Evolutionary conservation across 305 asterid genomes (phyloP).

Genomic region (Rubia tinctorum): DNA sequence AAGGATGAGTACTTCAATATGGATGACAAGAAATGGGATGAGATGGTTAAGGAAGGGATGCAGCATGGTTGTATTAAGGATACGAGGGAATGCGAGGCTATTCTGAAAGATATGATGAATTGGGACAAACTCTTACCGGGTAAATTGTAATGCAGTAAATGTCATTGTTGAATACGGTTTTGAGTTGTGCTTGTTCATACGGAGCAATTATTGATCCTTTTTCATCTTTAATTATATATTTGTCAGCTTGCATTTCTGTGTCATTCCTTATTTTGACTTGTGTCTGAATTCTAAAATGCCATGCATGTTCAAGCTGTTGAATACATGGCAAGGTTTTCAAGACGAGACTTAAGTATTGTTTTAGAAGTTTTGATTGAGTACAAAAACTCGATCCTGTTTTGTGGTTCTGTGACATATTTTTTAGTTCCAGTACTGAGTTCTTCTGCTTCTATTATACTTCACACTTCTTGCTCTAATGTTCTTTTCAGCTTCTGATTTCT

Average conservation of each 20-base stretch:
- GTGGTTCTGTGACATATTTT: background rate
- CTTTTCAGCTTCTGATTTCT: background rate
- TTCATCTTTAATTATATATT: background rate
- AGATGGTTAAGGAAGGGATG: conserved; percentile 61
- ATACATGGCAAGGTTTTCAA: too few relatives aligned
- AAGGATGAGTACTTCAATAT: conserved; percentile 54
- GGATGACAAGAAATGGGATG: conserved; percentile 81
- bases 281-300: background rate
- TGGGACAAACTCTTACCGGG: conserved; percentile 93
- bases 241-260: background rate
- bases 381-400: background rate
- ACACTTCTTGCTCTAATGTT: background rate
- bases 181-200: background rate
- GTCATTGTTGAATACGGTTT: background rate
- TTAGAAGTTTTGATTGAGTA: background rate
- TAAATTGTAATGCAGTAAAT: conserved; percentile 18
- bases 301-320: background rate
- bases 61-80: conserved; percentile 60
- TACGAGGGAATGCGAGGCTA: conserved; percentile 70
- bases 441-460: too few relatives aligned
- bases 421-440: background rate
- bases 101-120: conserved; percentile 79
- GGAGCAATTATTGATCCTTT: background rate
- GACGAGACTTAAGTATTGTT: background rate
- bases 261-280: background rate